Conservation (phyloP, 1,284 basidiomycete genomes). For the Marasmius oreades region DNA sequence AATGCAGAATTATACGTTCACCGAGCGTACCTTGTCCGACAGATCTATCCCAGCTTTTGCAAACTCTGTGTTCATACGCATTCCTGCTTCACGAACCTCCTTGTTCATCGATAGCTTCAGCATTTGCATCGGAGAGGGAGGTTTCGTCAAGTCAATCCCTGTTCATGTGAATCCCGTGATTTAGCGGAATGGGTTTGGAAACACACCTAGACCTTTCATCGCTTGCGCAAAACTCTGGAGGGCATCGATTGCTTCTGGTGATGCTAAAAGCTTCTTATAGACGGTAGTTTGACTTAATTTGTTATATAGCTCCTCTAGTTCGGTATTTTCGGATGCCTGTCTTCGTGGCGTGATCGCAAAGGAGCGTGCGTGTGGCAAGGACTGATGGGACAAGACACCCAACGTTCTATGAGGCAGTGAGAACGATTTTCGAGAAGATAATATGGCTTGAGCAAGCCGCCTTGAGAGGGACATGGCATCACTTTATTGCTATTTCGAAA, state of each 20-base stretch:
- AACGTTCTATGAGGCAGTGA: slow-evolving; percentile 12
- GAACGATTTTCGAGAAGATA: slow-evolving; percentile 2
- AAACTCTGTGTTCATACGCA: slow-evolving; percentile 47
- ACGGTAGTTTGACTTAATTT: slow-evolving; percentile 32
- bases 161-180: slow-evolving; percentile 1
- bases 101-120: slow-evolving; percentile 49
- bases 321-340: slow-evolving; percentile 34
- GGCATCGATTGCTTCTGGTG: slow-evolving; percentile 46
- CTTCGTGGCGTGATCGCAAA: slow-evolving; percentile 34
- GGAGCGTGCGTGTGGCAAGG: slow-evolving; percentile 21
- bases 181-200: background rate
- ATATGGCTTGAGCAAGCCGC: background rate
- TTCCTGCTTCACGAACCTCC: slow-evolving; percentile 47
- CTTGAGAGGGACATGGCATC: background rate
- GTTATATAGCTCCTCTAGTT: slow-evolving; percentile 18
- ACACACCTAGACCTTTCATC: slow-evolving; percentile 51
- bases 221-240: slow-evolving; percentile 40
- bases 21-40: slow-evolving; percentile 33
- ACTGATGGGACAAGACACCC: slow-evolving; percentile 9
- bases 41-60: slow-evolving; percentile 58
- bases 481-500: too few relatives aligned
- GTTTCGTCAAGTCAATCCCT: slow-evolving; percentile 46
- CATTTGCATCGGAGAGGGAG: slow-evolving; percentile 49
- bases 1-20: background rate
- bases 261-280: slow-evolving; percentile 46